Percentiles rank a stretch among this genome's conserved stretches.
These are phyloP conservation scores for Globisporangium heterothallicum DNA, from an alignment of 352 stramenopile species.

Conservation along the genomic window DNA sequence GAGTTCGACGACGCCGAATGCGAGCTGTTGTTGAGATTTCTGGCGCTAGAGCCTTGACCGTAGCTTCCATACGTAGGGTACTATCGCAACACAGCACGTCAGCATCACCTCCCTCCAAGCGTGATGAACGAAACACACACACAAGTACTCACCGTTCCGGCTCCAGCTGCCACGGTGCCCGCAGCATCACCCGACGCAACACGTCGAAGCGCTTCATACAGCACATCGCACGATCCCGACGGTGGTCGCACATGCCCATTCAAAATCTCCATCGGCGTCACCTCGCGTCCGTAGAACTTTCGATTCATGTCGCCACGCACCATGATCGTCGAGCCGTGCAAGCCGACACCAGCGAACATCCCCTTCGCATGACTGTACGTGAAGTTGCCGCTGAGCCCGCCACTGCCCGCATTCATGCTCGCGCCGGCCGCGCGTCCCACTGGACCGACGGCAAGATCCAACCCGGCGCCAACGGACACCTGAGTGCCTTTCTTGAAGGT, in stretches of 20 bases:
- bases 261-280: conserved; percentile 78
- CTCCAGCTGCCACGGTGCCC: not conserved
- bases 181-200: conserved; percentile 19
- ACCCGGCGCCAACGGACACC: conserved; percentile 65
- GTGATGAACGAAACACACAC: not conserved
- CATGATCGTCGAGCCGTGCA: conserved; percentile 82
- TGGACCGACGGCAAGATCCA: conserved; percentile 74
- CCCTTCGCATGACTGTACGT: conserved; percentile 85
- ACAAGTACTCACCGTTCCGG: conserved; percentile 7
- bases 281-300: conserved; percentile 79
- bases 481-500: conserved; percentile 85
- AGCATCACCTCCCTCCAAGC: not conserved
- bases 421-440: conserved; percentile 62
- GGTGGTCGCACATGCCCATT: conserved; percentile 67
- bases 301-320: conserved; percentile 81
- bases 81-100: not conserved
- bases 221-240: conserved; percentile 48
- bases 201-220: conserved; percentile 66
- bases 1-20: conserved; percentile 5
- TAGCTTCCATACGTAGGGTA: conserved; percentile 16
- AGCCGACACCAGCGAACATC: conserved; percentile 65
- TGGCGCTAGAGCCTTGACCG: conserved; percentile 3
- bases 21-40: conserved; percentile 6
- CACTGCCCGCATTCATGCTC: conserved; percentile 73
- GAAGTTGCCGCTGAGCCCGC: conserved; percentile 78